A percentile compares a stretch with the other conserved stretches of the same genome.
phyloP scores from a whole-genome alignment of 2,329 filamentous ascomycete genomes.

The Sporothrix curviconia region DNA sequence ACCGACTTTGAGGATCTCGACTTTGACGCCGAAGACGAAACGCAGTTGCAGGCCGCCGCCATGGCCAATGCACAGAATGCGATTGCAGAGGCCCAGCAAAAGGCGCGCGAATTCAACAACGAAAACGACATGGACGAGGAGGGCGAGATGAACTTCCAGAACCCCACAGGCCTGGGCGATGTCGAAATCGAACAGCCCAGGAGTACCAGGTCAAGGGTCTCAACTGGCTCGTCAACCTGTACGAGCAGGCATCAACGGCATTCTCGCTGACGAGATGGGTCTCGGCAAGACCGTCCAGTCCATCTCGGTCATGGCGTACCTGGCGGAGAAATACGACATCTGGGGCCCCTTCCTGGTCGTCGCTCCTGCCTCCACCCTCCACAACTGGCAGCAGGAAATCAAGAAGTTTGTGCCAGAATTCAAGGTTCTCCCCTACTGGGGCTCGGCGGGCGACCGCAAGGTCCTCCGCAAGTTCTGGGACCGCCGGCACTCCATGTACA shows the following conservation, averaged over 20 bases:
- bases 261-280: slow-evolving; percentile 98
- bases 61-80: slow-evolving; percentile 95
- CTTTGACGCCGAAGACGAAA: slow-evolving; percentile 92
- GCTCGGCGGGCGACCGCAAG: slow-evolving; percentile 87
- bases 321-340: slow-evolving; percentile 94
- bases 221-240: slow-evolving; percentile 97
- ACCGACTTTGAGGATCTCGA: slow-evolving; percentile 92
- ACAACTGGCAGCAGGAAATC: slow-evolving; percentile 99
- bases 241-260: slow-evolving; percentile 99
- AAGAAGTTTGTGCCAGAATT: slow-evolving; percentile 87
- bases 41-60: slow-evolving; percentile 70
- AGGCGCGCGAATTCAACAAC: slow-evolving; percentile 88
- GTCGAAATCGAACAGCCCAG: slow-evolving; percentile 89
- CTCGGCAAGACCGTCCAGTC: slow-evolving; percentile 98
- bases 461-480: slow-evolving; percentile 99
- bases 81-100: slow-evolving; percentile 87
- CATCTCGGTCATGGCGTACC: slow-evolving; percentile 98
- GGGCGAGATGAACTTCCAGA: slow-evolving; percentile 99
- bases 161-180: slow-evolving; percentile 88
- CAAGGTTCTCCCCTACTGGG: slow-evolving; percentile 97
- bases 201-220: slow-evolving; percentile 99
- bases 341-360: slow-evolving; percentile 98
- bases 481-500: slow-evolving; percentile 93
- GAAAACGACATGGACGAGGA: slow-evolving; percentile 70
- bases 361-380: slow-evolving; percentile 87